Conservation (phyloP, 768 basidiomycete genomes). For the Mycena sanguinolenta region DNA sequence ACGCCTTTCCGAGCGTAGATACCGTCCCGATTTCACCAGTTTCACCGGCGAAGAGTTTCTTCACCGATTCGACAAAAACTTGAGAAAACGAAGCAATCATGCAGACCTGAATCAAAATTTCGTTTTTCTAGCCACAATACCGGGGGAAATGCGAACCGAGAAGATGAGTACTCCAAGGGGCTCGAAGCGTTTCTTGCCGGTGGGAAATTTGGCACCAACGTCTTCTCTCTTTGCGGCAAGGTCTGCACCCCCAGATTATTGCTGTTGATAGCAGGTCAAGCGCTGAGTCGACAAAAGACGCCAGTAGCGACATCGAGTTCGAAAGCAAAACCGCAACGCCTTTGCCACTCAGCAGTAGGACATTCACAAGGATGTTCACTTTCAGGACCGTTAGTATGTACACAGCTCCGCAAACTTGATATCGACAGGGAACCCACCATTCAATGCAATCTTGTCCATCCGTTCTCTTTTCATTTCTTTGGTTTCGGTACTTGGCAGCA, state of each 20-base stretch:
- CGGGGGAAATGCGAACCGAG: conserved; percentile 7
- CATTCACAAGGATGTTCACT: conserved; percentile 38
- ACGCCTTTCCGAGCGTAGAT: conserved; percentile 36
- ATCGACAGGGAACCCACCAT: conserved; percentile 21
- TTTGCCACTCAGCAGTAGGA: conserved; percentile 31
- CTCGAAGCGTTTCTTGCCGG: conserved; percentile 39
- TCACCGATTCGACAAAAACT: conserved; percentile 33
- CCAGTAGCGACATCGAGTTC: conserved; percentile 36
- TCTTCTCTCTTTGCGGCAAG: conserved; percentile 36
- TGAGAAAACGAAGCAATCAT: conserved; percentile 39
- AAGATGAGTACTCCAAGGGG: conserved; percentile 38
- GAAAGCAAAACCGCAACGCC: conserved; percentile 32
- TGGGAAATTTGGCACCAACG: conserved; percentile 30
- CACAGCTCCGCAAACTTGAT: no score
- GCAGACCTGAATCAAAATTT: conserved; percentile 11
- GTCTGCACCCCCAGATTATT: conserved; percentile 36
- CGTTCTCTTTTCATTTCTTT: conserved; percentile 32
- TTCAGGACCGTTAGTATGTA: neutral
- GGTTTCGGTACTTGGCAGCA: conserved; percentile 20
- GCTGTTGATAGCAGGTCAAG: conserved; percentile 37
- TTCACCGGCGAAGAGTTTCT: conserved; percentile 30
- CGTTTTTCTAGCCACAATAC: no score
- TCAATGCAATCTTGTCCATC: conserved; percentile 35
- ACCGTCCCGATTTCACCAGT: conserved; percentile 31
- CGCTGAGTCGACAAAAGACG: conserved; percentile 38